These are phyloP conservation scores for Liquidambar formosana DNA, from an alignment of 164 flowering plant genomes.

Conservation along the genomic window DNA sequence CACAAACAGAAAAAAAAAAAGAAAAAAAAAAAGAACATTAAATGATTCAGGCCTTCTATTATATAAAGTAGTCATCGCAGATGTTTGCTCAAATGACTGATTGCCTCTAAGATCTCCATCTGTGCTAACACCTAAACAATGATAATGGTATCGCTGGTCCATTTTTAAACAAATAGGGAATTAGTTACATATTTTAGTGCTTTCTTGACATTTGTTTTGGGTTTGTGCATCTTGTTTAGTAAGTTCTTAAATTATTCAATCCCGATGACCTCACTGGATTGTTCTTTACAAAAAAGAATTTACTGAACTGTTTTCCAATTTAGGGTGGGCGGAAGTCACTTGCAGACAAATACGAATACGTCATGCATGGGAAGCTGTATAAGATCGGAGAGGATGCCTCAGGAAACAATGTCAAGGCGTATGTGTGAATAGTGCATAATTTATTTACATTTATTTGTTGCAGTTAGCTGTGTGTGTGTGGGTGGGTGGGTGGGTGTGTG, in stretches of 20 bases:
- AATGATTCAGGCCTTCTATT: too few species aligned
- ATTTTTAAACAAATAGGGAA: neutral
- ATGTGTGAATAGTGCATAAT: constrained; percentile 16
- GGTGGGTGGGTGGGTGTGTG: too few species aligned
- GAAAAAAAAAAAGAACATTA: too few species aligned
- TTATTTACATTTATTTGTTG: neutral
- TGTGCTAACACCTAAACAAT: too few species aligned
- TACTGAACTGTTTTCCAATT: constrained; percentile 8
- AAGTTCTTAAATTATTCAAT: neutral
- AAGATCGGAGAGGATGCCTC: constrained; percentile 65
- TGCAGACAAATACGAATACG: constrained; percentile 83
- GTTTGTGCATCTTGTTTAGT: neutral
- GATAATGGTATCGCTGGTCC: too few species aligned
- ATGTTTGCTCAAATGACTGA: too few species aligned
- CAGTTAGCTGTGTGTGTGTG: neutral
- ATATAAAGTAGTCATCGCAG: too few species aligned
- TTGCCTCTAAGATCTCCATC: too few species aligned
- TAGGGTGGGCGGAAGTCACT: constrained; percentile 71
- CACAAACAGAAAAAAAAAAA: too few species aligned
- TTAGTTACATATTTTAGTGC: neutral
- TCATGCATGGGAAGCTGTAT: constrained; percentile 90
- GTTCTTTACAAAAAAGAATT: too few species aligned
- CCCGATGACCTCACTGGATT: too few species aligned
- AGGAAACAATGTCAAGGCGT: constrained; percentile 56
- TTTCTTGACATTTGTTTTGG: neutral